phyloP scores from a whole-genome alignment of 805 yeast species.

The Ogataea haglerorum region DNA sequence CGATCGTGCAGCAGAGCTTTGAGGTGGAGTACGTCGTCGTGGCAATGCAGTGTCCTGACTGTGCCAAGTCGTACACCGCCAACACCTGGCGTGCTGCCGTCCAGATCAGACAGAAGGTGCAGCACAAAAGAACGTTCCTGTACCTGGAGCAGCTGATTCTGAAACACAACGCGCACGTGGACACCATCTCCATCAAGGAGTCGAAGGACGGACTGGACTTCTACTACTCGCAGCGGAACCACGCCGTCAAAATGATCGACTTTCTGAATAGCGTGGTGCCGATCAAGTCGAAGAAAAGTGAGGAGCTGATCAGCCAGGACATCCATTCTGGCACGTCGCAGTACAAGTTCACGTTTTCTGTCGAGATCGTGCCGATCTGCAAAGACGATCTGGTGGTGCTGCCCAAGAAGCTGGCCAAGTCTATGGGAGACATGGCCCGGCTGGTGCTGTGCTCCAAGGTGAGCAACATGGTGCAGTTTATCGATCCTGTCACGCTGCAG shows the following conservation, averaged over 20 bases:
- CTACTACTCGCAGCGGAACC: slow-evolving; percentile 82
- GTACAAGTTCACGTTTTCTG: slow-evolving; percentile 87
- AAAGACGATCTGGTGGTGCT: slow-evolving; percentile 92
- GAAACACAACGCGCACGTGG: slow-evolving; percentile 88
- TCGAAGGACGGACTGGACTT: slow-evolving; percentile 93
- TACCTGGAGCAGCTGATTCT: slow-evolving; percentile 93
- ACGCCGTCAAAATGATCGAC: slow-evolving; percentile 92
- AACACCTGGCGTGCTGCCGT: slow-evolving; percentile 98
- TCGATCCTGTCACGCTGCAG: slow-evolving; percentile 81
- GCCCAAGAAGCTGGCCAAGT: slow-evolving; percentile 81
- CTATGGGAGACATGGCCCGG: slow-evolving; percentile 78
- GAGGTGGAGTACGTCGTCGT: slow-evolving; percentile 92
- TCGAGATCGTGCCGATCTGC: slow-evolving; percentile 94
- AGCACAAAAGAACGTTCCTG: slow-evolving; percentile 93
- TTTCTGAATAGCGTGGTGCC: slow-evolving; percentile 86
- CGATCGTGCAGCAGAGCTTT: slow-evolving; percentile 89
- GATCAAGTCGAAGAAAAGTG: slow-evolving; percentile 74
- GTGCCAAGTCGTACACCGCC: slow-evolving; percentile 95
- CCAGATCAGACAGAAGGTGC: slow-evolving; percentile 95
- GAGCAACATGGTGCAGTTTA: slow-evolving; percentile 77
- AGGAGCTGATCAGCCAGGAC: slow-evolving; percentile 88
- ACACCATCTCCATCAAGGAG: slow-evolving; percentile 91
- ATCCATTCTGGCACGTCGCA: slow-evolving; percentile 85
- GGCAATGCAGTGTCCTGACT: slow-evolving; percentile 97
- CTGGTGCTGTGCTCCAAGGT: slow-evolving; percentile 82